These are phyloP conservation scores for Tuber brumale DNA, from an alignment of 495 filamentous ascomycete genomes.

Conservation along the genomic window DNA sequence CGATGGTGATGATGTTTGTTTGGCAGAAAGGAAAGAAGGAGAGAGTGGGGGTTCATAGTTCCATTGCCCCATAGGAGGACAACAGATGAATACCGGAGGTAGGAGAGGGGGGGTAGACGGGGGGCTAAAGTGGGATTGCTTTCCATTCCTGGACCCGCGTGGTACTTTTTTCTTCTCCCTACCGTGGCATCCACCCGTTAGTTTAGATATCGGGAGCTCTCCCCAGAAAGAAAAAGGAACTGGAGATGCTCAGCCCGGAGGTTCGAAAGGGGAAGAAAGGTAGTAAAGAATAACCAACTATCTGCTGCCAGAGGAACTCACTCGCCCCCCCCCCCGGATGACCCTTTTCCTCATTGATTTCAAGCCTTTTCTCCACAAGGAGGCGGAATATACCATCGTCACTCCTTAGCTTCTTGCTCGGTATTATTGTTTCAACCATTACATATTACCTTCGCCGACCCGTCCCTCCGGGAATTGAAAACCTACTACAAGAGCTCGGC, in stretches of 20 bases:
- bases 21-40: not conserved
- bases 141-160: not conserved
- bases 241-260: constrained; percentile 1
- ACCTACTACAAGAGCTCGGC: not conserved
- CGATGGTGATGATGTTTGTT: constrained; percentile 2
- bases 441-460: not conserved
- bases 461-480: not conserved
- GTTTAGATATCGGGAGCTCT: not conserved
- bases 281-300: not conserved
- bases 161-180: not conserved
- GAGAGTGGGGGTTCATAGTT: not conserved
- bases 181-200: not conserved
- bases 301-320: not conserved
- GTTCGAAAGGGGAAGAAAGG: not conserved
- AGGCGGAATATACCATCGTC: not conserved
- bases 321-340: not conserved
- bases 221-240: not conserved
- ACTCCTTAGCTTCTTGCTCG: not conserved
- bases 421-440: not conserved
- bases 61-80: not conserved
- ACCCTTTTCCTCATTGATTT: not conserved
- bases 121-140: not conserved
- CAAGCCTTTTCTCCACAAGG: not conserved
- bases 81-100: not conserved
- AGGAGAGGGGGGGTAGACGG: not conserved